These are phyloP conservation scores for Tremella fuciformis DNA, from an alignment of 768 basidiomycete species.

Conservation along the genomic window DNA sequence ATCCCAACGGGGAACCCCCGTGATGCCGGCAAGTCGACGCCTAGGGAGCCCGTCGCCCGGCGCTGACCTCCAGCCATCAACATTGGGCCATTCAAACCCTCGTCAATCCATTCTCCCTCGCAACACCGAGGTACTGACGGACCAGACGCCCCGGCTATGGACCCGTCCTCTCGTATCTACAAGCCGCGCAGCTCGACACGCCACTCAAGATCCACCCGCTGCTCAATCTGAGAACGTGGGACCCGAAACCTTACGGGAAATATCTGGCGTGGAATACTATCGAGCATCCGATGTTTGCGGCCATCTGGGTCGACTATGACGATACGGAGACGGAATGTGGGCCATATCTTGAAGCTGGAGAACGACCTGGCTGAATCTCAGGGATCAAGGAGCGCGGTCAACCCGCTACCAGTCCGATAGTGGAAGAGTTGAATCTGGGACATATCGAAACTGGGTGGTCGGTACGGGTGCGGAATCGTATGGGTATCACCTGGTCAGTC, in stretches of 20 bases:
- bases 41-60: background rate
- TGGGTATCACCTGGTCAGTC: conserved; percentile 49
- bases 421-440: conserved; percentile 50
- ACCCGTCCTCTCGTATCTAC: conserved; percentile 50
- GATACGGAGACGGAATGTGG: conserved; percentile 47
- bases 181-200: conserved; percentile 47
- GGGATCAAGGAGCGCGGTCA: conserved; percentile 53
- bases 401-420: conserved; percentile 51
- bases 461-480: conserved; percentile 49
- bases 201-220: conserved; percentile 49
- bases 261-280: conserved; percentile 48
- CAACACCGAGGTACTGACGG: background rate
- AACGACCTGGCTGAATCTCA: conserved; percentile 10
- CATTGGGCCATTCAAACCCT: conserved; percentile 48
- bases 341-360: background rate
- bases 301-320: conserved; percentile 52
- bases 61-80: conserved; percentile 31
- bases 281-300: conserved; percentile 52
- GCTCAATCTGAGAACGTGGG: conserved; percentile 48
- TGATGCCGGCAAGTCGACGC: conserved; percentile 33
- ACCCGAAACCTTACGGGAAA: conserved; percentile 50
- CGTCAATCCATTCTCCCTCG: conserved; percentile 16
- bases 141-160: conserved; percentile 50
- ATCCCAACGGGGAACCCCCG: conserved; percentile 30
- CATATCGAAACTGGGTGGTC: conserved; percentile 51